Evolutionary conservation across 805 yeast genomes (phyloP), one percentile per base, ranked within the genome.

Genomic region (Brettanomyces custersianus): DNA sequence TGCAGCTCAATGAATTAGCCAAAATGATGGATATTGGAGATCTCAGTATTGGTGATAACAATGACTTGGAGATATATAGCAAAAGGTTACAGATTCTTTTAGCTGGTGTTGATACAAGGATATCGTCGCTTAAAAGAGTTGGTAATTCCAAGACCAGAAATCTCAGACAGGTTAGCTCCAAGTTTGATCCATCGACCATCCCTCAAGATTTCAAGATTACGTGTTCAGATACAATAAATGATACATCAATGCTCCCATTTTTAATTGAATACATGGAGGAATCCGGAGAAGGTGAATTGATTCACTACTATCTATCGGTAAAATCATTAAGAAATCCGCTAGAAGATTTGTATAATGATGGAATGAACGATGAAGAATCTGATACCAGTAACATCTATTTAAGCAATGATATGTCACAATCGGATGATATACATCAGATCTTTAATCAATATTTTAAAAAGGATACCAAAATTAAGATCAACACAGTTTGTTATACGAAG

Each of bases 301-400:
- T 85, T 4, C 77, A 77, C 30, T 76, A 74, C 41, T 82, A 87
- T 85, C 52, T 70, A 4, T 68, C 72, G 2, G 79, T 85, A 3
- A 81, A 84, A 41, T 64, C 70, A 0, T 67, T 84, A 26, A 74
- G 76, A 46, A 81, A 81, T 33, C 95, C 96, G 0, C 54, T 87
- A 13, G 84, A 77, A 42, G 81, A 71, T 39, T 22, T 51, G 24
- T 43, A 40, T 18, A 40, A 40, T 29, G 49, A 17, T 38, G 48
- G 57, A 11, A 46, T 51, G 10, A 54, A 52, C 11, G 57, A 54
- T 28, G 52, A 47, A 31, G 51, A 48, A 17, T 42, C 34, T 4
- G 41, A 46, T 3, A 17, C 35, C n/a, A 20, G 17, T 2, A 21
- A 37, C 18, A 42, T 45, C 24, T 43, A 40, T 31, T 8, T 39